phyloP scores from a whole-genome alignment of 169 alveolate species.

The Theileria parva region DNA sequence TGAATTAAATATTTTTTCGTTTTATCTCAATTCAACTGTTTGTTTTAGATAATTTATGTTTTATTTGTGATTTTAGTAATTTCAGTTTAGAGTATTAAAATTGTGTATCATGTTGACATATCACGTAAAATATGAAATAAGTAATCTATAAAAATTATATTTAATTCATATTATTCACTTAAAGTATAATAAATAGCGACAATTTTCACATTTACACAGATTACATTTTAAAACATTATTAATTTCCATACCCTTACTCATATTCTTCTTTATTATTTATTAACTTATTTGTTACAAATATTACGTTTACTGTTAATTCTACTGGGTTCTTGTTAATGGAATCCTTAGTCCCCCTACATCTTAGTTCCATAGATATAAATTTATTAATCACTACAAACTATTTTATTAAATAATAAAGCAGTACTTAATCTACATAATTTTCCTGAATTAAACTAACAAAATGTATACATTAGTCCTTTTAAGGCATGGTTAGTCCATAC shows the following conservation, averaged over 20 bases:
- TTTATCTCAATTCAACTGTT: neutral
- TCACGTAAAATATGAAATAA: neutral
- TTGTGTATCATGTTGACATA: neutral
- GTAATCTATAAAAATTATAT: too few relatives aligned
- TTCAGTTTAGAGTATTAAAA: too few relatives aligned
- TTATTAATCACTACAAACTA: neutral
- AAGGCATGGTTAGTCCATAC: slow-evolving; percentile 54
- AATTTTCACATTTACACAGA: neutral
- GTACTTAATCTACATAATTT: neutral
- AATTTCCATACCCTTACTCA: neutral
- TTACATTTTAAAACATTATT: neutral
- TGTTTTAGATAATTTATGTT: neutral
- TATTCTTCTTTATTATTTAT: neutral
- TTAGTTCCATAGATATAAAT: neutral
- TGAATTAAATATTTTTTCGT: neutral
- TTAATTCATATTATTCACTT: neutral
- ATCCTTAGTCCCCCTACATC: neutral
- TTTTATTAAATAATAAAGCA: neutral
- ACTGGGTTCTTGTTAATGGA: neutral
- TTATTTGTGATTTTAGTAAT: neutral
- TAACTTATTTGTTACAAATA: neutral
- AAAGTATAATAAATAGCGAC: neutral
- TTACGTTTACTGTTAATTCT: neutral
- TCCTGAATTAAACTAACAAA: neutral
- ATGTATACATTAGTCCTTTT: slow-evolving; percentile 26